phyloP scores from a whole-genome alignment of 1,284 basidiomycete species.

The Sporisorium exsertum region DNA sequence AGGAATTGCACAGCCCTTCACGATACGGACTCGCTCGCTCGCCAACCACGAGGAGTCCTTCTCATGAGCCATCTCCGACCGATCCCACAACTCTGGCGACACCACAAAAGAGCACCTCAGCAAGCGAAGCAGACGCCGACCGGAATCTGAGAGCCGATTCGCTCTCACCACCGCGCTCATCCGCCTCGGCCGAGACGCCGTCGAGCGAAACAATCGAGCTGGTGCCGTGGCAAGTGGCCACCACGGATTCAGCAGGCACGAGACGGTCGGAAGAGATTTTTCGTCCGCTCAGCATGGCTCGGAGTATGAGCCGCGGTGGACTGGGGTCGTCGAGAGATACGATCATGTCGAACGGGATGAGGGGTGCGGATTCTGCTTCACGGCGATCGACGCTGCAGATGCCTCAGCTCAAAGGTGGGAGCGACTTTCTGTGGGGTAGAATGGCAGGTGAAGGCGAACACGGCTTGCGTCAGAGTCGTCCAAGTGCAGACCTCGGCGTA shows the following conservation, averaged over 20 bases:
- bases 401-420: constrained; percentile 9
- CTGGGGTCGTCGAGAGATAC: constrained; percentile 16
- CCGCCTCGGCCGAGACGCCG: constrained; percentile 8
- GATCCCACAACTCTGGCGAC: neutral
- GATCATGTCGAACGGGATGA: neutral
- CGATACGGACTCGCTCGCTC: neutral
- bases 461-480: neutral
- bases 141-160: constrained; percentile 10
- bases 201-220: constrained; percentile 35
- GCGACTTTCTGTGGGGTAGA: constrained; percentile 13
- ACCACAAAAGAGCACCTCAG: neutral
- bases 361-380: neutral
- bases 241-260: constrained; percentile 3
- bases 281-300: constrained; percentile 20
- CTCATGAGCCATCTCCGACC: neutral
- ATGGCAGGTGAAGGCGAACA: neutral
- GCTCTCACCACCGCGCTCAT: constrained; percentile 7
- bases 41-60: neutral
- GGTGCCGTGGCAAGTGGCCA: constrained; percentile 38
- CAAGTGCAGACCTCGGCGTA: neutral
- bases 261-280: constrained; percentile 38
- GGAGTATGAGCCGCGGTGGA: neutral
- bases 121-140: constrained; percentile 1
- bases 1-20: neutral
- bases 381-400: neutral